Evolutionary conservation across 75 land plant genomes (phyloP), one percentile per base, ranked within the genome.

Genomic region (Picea glauca): DNA sequence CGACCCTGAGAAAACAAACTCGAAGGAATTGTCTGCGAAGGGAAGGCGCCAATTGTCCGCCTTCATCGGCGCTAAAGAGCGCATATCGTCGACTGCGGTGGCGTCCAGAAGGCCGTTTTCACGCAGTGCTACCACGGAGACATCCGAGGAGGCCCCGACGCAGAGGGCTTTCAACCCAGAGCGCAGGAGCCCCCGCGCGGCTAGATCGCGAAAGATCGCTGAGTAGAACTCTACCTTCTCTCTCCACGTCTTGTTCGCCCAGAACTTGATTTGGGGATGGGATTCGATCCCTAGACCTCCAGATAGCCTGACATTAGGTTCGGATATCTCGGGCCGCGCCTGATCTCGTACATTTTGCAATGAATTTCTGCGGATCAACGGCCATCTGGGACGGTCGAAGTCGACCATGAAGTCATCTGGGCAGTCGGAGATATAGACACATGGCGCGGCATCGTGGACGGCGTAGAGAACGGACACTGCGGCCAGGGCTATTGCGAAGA

Each of bases 1-100:
- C 1, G 60, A 61, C 14, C 68, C 60, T 0, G 83, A 76, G 73
- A 77, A 81, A 1, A 60, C 79, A 54, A 81, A 81, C 26, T 81
- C 83, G 72, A 81, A 78, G 46, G 72, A 64, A 17, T 26, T 23
- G 5, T 58, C 43, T 20, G 54, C 62, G 58, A 78, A 77, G 5
- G 72, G 72, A 17, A 70, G 13, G 1, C 54, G 54, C n/a, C 50
- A 23, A n/a, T 32, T 17, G 5, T 35, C 35, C 7, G 40, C 70
- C 35, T 40, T 18, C 57, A 38, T 31, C 38, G 7, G 56, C 56
- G 12, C 56, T 11, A 50, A 50, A 6, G 83, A 40, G 1, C 13
- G 21, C 9, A 38, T 38, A 18, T 58, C 80, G 8, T 58, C 80
- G 59, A 76, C 56, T 14, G 68, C 72, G 7, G 30, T 32, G 72